Conservation (phyloP, 768 basidiomycete species). For the Naematelia aurantialba region DNA sequence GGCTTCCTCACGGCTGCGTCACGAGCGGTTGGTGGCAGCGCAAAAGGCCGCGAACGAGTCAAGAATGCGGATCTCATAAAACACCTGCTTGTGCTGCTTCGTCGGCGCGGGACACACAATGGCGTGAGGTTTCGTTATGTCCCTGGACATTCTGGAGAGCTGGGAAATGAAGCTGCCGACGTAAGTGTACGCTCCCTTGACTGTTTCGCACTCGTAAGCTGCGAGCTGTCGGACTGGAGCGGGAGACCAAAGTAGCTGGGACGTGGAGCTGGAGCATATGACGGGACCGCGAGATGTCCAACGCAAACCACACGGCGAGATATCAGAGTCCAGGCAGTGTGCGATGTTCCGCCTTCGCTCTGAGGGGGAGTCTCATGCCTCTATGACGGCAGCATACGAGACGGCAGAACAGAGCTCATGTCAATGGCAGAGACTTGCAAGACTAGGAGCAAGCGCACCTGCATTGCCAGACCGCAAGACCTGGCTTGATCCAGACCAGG, state of each 20-base stretch:
- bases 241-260: too few relatives aligned
- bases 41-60: constrained; percentile 55
- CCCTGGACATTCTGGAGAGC: constrained; percentile 69
- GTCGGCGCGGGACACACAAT: constrained; percentile 53
- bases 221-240: too few relatives aligned
- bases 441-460: constrained; percentile 35
- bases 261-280: too few relatives aligned
- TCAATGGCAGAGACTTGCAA: constrained; percentile 34
- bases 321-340: too few relatives aligned
- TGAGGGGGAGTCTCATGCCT: too few relatives aligned
- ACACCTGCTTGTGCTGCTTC: constrained; percentile 64
- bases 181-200: too few relatives aligned
- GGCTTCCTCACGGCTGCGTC: constrained; percentile 23
- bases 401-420: too few relatives aligned
- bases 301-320: too few relatives aligned
- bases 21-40: constrained; percentile 1
- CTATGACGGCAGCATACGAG: too few relatives aligned
- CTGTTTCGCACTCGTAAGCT: too few relatives aligned
- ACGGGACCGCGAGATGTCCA: too few relatives aligned
- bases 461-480: constrained; percentile 24
- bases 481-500: constrained; percentile 39
- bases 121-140: constrained; percentile 66
- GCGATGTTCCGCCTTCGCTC: too few relatives aligned
- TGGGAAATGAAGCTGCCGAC: constrained; percentile 87
- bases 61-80: constrained; percentile 70